Percentiles rank a stretch among this genome's conserved stretches.
Conservation (phyloP, 106 monocot genomes). For the Iris macrosiphon region DNA sequence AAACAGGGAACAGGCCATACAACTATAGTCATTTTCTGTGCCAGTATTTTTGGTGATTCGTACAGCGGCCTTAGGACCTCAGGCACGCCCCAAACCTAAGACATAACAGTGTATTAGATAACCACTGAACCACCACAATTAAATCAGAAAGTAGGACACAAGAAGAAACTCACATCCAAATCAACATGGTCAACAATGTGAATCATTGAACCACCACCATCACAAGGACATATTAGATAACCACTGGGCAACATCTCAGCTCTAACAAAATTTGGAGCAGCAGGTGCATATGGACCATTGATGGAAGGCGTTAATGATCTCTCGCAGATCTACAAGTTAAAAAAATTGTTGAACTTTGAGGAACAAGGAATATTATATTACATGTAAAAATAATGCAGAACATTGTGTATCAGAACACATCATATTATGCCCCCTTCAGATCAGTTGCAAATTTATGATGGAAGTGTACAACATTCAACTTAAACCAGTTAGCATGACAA, state of each 20-base stretch:
- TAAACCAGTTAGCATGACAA: no score
- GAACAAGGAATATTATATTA: no score
- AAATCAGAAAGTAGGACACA: not conserved
- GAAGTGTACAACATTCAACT: no score
- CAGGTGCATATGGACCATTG: conserved; percentile 71
- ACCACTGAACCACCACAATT: not conserved
- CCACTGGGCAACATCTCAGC: conserved; percentile 91
- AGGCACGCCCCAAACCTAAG: conserved; percentile 80
- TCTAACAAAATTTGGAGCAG: conserved; percentile 63
- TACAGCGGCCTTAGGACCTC: conserved; percentile 86
- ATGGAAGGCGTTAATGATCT: conserved; percentile 58
- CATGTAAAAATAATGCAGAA: no score
- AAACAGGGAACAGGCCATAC: conserved; percentile 36
- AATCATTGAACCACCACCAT: conserved; percentile 94
- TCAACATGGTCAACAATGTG: conserved; percentile 95
- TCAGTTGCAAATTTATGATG: no score
- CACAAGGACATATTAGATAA: conserved; percentile 86
- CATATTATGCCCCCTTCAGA: no score
- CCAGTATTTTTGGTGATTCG: conserved; percentile 80
- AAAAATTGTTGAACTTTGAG: no score
- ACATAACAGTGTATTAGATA: not conserved
- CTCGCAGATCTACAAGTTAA: conserved; percentile 63
- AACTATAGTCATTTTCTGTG: conserved; percentile 87
- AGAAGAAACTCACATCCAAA: conserved; percentile 49
- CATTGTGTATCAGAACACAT: no score